Base-by-base conservation (phyloP, 345 rosid species). In the Eucalyptus curtisii region DNA sequence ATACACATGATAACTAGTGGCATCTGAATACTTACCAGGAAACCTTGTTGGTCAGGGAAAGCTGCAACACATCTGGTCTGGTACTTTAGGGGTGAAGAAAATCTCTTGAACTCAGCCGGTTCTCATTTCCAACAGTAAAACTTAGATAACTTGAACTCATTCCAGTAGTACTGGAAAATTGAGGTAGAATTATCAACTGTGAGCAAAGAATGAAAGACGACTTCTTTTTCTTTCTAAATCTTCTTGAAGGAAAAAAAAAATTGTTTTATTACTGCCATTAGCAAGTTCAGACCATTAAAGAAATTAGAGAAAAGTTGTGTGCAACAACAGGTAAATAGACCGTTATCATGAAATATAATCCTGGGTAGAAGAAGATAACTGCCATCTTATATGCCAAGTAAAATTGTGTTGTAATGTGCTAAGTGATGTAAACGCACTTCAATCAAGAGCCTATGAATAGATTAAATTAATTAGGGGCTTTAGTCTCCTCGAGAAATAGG, bases 21-120 rank as follows among this genome's bases (percentile, higher is more conserved):
- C 84, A 20, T 40, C 84, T 76, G 44, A 64, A 30, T 40, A n/a
- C 90, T 87, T 95, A 98, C 99, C 96, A 98, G 87, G 91, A 98
- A 96, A 49, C 99, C 99, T 93, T 97, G 99, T 92, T 97, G 99
- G 91, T 97, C 99, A 87, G 99, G 99, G 92, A 98, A 98, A 87
- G 99, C 99, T 71, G 99, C 96, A 89, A 98, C 95, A 92, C 98
- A 96, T 92, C 99, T 95, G 49, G 99, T 96, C 93, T 97, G 99
- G 93, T 98, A 96, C 95, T 98, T 97, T 90, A 98, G 91, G 24
- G 99, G 99, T 27, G 99, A 97, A 81, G 61, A 52, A 40, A 98
- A 92, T 92, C 97, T 98, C 95, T 96, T 98, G 95, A 92, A 98
- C 91, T 96, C 99, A 33, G 93, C 87, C 99, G 96, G 93, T 76